Conservation (phyloP, 139 green algal species). For the Volvox reticuliferus region DNA sequence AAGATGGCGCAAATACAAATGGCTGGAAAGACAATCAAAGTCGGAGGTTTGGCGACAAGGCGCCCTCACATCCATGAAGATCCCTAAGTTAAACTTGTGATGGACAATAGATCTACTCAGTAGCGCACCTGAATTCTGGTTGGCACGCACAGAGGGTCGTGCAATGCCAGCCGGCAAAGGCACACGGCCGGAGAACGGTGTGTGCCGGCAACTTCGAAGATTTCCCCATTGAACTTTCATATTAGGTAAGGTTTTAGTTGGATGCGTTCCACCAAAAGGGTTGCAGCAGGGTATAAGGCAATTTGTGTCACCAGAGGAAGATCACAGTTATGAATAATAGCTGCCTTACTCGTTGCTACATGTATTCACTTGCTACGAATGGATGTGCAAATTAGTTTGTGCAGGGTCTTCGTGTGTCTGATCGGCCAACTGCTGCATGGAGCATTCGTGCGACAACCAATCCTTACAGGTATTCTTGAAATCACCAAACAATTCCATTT, state of each 20-base stretch:
- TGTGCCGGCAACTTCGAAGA: not conserved
- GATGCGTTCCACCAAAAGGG: too few relatives aligned
- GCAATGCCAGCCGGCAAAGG: not conserved
- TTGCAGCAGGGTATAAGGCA: too few relatives aligned
- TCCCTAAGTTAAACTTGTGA: not conserved
- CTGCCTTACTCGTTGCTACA: too few relatives aligned
- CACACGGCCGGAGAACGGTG: not conserved
- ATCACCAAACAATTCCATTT: too few relatives aligned
- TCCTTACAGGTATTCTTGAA: too few relatives aligned
- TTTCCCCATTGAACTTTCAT: slow-evolving; percentile 11
- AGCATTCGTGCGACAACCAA: too few relatives aligned
- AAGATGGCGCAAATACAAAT: too few relatives aligned
- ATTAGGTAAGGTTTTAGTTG: not conserved
- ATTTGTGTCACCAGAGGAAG: too few relatives aligned
- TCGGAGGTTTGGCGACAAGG: not conserved
- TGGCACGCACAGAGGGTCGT: slow-evolving; percentile 15
- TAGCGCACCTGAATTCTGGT: slow-evolving; percentile 36
- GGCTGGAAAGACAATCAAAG: not conserved
- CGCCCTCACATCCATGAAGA: not conserved
- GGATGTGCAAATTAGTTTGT: too few relatives aligned
- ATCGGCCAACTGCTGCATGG: too few relatives aligned
- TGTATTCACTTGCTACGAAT: too few relatives aligned
- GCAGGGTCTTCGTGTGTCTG: too few relatives aligned
- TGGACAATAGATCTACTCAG: not conserved
- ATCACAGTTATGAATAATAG: not conserved